phyloP scores from a whole-genome alignment of 75 land plant species.

The Cupressus sempervirens region DNA sequence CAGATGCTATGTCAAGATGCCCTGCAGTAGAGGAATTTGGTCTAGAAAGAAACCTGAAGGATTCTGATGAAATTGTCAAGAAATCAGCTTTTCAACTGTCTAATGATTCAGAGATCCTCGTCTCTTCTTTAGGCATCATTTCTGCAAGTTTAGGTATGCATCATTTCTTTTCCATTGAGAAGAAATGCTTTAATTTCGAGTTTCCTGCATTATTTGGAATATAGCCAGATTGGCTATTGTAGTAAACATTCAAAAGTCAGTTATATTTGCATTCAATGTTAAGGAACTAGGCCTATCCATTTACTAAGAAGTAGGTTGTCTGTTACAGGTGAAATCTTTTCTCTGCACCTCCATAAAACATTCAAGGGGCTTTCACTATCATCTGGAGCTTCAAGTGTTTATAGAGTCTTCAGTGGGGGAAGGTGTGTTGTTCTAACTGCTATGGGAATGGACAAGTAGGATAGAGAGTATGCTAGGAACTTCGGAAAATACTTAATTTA shows the following conservation, averaged over 20 bases:
- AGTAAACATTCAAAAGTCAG: neutral
- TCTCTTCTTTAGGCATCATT: conserved; percentile 54
- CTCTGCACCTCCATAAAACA: conserved; percentile 39
- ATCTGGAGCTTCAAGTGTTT: conserved; percentile 33
- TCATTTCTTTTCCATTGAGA: neutral
- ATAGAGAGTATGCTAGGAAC: neutral
- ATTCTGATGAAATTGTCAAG: neutral
- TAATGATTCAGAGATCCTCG: conserved; percentile 16
- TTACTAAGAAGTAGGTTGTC: neutral
- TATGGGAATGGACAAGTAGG: neutral
- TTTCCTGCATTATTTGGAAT: conserved; percentile 5
- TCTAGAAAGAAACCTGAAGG: neutral
- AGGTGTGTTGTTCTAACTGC: conserved; percentile 33
- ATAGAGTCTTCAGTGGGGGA: conserved; percentile 65
- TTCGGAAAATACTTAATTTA: neutral
- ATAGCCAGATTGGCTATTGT: neutral
- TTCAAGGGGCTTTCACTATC: conserved; percentile 39
- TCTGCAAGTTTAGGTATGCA: conserved; percentile 42
- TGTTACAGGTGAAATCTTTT: conserved; percentile 65
- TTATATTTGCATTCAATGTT: neutral
- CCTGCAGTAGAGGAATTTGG: neutral
- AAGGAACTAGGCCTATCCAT: neutral
- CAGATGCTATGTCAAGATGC: conserved; percentile 1
- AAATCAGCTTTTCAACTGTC: neutral
- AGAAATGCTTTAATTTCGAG: neutral